phyloP scores from a whole-genome alignment of 441 rosid genomes.

The Isatis lusitanica region DNA sequence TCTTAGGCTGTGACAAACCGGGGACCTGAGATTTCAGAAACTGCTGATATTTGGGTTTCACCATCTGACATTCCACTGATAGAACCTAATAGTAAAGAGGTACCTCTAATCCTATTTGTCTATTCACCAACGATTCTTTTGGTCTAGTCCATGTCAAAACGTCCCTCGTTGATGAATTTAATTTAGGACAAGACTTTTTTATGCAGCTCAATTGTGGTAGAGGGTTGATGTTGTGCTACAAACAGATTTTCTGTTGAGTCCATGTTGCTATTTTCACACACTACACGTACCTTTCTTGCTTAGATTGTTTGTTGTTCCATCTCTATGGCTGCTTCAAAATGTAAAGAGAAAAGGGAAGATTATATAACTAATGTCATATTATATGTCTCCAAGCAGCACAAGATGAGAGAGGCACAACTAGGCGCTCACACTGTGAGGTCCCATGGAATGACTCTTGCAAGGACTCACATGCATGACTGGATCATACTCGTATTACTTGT shows the following conservation, averaged over 20 bases:
- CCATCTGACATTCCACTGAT: constrained; percentile 49
- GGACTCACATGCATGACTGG: constrained; percentile 80
- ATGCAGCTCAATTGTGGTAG: background rate
- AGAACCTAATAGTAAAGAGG: constrained; percentile 47
- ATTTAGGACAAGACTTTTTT: background rate
- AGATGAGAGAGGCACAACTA: constrained; percentile 54
- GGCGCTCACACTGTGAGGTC: constrained; percentile 70
- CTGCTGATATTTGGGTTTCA: constrained; percentile 45
- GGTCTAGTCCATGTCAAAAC: constrained; percentile 19
- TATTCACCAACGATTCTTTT: background rate
- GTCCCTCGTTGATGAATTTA: background rate
- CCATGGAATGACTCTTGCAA: constrained; percentile 64
- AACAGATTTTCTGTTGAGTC: background rate
- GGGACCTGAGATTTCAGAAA: constrained; percentile 48
- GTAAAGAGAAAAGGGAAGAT: background rate
- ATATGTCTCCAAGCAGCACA: constrained; percentile 37
- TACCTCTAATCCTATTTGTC: constrained; percentile 26
- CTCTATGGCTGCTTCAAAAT: background rate
- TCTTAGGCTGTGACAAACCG: constrained; percentile 47
- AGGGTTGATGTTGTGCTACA: background rate
- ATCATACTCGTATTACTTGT: constrained; percentile 62
- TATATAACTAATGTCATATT: background rate
- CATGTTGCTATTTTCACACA: background rate
- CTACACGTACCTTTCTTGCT: constrained; percentile 18
- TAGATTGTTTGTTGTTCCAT: constrained; percentile 8